phyloP scores from a whole-genome alignment of 2,329 filamentous ascomycete genomes.

The Phyllosticta ampelicida region DNA sequence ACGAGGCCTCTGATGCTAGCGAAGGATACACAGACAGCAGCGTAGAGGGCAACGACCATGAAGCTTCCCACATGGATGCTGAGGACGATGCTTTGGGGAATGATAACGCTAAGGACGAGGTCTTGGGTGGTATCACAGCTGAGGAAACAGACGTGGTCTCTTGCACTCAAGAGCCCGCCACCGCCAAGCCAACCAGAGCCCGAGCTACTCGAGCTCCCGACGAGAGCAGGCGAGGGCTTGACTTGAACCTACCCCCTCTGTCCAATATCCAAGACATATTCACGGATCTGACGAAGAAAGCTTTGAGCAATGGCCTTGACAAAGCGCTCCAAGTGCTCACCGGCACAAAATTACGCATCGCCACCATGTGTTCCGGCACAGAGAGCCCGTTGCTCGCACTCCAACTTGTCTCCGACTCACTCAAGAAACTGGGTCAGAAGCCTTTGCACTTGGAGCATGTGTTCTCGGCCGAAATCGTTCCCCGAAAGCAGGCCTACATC shows the following conservation, averaged over 20 bases:
- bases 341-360: conserved; percentile 40
- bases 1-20: no score
- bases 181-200: no score
- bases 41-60: neutral
- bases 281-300: conserved; percentile 34
- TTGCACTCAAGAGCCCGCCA: neutral
- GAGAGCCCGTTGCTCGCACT: conserved; percentile 62
- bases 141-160: neutral
- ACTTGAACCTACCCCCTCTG: conserved; percentile 35
- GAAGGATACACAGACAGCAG: neutral
- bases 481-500: conserved; percentile 38
- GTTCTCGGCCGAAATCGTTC: conserved; percentile 38
- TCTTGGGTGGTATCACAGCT: no score
- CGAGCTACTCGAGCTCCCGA: neutral
- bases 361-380: conserved; percentile 69
- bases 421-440: conserved; percentile 12
- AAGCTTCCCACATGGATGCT: neutral
- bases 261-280: conserved; percentile 40
- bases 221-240: conserved; percentile 12
- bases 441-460: conserved; percentile 26
- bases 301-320: conserved; percentile 22
- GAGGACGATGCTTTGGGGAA: neutral
- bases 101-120: neutral
- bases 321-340: conserved; percentile 26
- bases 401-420: conserved; percentile 38